Conservation (phyloP, 371 early-diverging fungal species). For the Fennellomyces sp. region DNA sequence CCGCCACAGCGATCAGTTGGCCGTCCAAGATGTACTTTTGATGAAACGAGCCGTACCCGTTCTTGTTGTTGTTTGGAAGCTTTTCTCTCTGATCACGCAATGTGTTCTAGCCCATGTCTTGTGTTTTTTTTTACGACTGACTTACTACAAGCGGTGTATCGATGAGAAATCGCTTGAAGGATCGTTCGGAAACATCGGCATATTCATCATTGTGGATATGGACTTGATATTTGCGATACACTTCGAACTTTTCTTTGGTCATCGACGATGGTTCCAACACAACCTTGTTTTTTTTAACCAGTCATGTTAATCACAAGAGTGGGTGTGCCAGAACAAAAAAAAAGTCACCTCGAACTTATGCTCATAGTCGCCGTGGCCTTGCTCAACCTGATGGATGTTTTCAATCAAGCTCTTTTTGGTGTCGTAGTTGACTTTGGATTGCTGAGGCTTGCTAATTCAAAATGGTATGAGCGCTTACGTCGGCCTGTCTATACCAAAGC, state of each 20-base stretch:
- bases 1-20: constrained; percentile 82
- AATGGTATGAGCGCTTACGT: not conserved
- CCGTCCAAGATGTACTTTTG: constrained; percentile 84
- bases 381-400: constrained; percentile 11
- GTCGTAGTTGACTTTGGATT: constrained; percentile 11
- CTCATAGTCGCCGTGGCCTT: constrained; percentile 4
- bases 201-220: constrained; percentile 78
- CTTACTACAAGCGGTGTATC: constrained; percentile 71
- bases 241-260: constrained; percentile 71
- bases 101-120: too few relatives aligned
- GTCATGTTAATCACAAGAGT: not conserved
- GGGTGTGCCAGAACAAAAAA: not conserved
- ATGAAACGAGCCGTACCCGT: constrained; percentile 86
- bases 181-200: constrained; percentile 43
- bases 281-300: constrained; percentile 30
- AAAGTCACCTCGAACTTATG: constrained; percentile 29
- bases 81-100: not conserved
- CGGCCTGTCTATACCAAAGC: not conserved
- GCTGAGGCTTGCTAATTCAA: not conserved
- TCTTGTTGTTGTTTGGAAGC: too few relatives aligned
- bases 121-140: too few relatives aligned
- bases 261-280: constrained; percentile 67
- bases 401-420: constrained; percentile 3
- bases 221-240: constrained; percentile 84
- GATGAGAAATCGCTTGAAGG: constrained; percentile 78